Percentiles rank a stretch among this genome's conserved stretches.
phyloP scores from a whole-genome alignment of 2,329 filamentous ascomycete genomes.

The Aureobasidium sp. region DNA sequence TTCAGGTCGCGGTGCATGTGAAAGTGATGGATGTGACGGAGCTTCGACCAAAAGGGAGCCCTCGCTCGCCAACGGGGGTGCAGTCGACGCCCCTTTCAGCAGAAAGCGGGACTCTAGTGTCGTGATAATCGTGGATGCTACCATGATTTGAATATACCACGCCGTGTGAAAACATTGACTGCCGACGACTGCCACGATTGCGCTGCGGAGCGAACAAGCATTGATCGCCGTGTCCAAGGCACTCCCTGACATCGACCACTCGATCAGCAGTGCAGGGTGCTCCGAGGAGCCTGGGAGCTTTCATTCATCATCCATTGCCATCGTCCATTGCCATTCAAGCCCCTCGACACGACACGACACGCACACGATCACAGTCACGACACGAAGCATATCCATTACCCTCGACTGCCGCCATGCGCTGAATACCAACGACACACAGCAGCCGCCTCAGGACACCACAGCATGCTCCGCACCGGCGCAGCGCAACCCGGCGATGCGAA shows the following conservation, averaged over 20 bases:
- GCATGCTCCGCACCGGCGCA: constrained; percentile 4
- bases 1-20: neutral
- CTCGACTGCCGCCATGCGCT: constrained; percentile 1
- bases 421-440: neutral
- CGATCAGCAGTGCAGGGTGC: neutral
- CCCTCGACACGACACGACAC: neutral
- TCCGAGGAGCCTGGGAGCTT: neutral
- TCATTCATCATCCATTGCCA: neutral
- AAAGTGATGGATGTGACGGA: neutral
- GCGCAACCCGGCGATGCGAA: constrained; percentile 1
- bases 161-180: neutral
- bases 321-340: neutral
- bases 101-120: neutral
- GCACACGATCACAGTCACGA: neutral
- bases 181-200: neutral
- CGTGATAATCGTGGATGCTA: neutral
- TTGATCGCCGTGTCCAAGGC: neutral
- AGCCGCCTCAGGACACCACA: constrained; percentile 1
- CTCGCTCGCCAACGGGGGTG: constrained; percentile 1
- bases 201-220: neutral
- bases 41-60: neutral
- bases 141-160: neutral
- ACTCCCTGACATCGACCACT: neutral
- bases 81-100: constrained; percentile 9
- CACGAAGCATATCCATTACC: neutral